These are phyloP conservation scores for Botryotinia globosa DNA, from an alignment of 2,329 filamentous ascomycete species.

Conservation along the genomic window DNA sequence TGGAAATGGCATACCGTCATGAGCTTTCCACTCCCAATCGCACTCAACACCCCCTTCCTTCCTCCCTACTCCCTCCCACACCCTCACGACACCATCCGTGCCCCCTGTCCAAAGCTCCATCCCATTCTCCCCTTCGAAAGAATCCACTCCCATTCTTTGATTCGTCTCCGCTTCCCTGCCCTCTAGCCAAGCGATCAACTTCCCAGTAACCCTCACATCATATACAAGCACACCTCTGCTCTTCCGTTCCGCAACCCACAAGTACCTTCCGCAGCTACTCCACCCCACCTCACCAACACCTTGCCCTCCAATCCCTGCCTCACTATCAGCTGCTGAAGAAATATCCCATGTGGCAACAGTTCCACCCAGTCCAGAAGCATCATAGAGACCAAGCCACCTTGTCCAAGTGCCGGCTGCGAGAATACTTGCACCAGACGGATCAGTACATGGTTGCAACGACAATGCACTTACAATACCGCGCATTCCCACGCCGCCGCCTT, in stretches of 20 bases:
- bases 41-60: constrained; percentile 42
- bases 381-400: constrained; percentile 60
- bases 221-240: constrained; percentile 57
- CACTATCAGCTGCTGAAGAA: constrained; percentile 51
- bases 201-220: constrained; percentile 58
- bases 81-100: constrained; percentile 51
- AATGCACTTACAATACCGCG: constrained; percentile 59
- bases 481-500: constrained; percentile 62
- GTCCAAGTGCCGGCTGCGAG: constrained; percentile 64
- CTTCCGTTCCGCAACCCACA: constrained; percentile 60
- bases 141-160: constrained; percentile 55
- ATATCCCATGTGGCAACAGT: constrained; percentile 60
- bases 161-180: constrained; percentile 52
- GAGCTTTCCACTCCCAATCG: constrained; percentile 38
- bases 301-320: constrained; percentile 53
- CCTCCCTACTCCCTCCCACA: constrained; percentile 57
- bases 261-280: constrained; percentile 62
- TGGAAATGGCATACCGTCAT: constrained; percentile 32
- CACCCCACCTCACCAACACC: constrained; percentile 61
- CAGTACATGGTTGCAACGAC: constrained; percentile 42
- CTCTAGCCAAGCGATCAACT: constrained; percentile 53
- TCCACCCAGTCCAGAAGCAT: constrained; percentile 53
- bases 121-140: constrained; percentile 48
- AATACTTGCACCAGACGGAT: constrained; percentile 30
- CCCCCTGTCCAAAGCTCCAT: constrained; percentile 64